phyloP scores from a whole-genome alignment of 1,139 yeast species.

The Candida neerlandica region DNA sequence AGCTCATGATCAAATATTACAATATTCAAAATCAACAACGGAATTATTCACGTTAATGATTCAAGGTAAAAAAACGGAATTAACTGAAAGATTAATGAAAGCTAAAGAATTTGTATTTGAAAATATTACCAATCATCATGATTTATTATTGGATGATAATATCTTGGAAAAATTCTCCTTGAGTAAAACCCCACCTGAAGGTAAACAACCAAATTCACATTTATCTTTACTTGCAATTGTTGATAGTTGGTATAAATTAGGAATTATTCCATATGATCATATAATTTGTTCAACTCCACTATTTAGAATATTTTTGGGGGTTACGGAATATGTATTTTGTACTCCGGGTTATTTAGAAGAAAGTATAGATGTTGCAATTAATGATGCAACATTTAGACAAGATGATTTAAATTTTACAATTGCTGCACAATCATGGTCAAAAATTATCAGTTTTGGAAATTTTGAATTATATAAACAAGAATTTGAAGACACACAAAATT shows the following conservation, averaged over 20 bases:
- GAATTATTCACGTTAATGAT: slow-evolving; percentile 84
- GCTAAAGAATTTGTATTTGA: slow-evolving; percentile 83
- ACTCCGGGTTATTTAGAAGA: slow-evolving; percentile 79
- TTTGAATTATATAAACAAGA: slow-evolving; percentile 69
- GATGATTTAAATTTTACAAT: slow-evolving; percentile 87
- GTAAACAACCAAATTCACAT: slow-evolving; percentile 82
- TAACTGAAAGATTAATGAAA: slow-evolving; percentile 55
- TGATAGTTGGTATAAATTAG: slow-evolving; percentile 87
- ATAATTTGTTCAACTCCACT: slow-evolving; percentile 94
- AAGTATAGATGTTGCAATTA: slow-evolving; percentile 71
- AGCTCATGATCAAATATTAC: slow-evolving; percentile 89
- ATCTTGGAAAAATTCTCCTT: slow-evolving; percentile 79
- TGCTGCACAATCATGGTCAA: slow-evolving; percentile 86
- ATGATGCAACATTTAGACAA: slow-evolving; percentile 69
- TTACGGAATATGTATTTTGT: slow-evolving; percentile 87
- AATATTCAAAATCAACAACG: slow-evolving; percentile 82
- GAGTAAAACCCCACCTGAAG: slow-evolving; percentile 72
- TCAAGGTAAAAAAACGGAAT: slow-evolving; percentile 60
- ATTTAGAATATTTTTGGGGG: slow-evolving; percentile 91
- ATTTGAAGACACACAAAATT: slow-evolving; percentile 77
- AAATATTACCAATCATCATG: slow-evolving; percentile 54
- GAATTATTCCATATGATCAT: slow-evolving; percentile 92
- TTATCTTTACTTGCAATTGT: slow-evolving; percentile 85
- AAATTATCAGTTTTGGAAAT: slow-evolving; percentile 74
- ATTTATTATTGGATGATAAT: slow-evolving; percentile 75